Conservation (phyloP, 2,329 filamentous ascomycete genomes). For the Arthrobotrys megalospora region DNA sequence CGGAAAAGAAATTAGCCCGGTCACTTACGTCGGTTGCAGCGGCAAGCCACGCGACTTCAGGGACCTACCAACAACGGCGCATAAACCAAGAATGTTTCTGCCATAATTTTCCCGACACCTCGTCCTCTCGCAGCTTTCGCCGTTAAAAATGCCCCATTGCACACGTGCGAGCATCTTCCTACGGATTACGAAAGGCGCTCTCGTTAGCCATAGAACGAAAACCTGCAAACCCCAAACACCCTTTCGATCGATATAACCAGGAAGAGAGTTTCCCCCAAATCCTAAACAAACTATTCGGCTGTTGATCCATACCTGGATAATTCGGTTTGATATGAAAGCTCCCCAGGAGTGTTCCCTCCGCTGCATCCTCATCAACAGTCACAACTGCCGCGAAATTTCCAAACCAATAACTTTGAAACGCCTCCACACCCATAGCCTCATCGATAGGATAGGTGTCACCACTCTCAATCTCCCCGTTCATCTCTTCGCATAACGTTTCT, state of each 20-base stretch:
- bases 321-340: constrained; percentile 57
- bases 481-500: constrained; percentile 73
- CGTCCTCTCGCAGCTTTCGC: constrained; percentile 81
- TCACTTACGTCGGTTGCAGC: background rate
- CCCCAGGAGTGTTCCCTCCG: constrained; percentile 76
- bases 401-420: constrained; percentile 80
- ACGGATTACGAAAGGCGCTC: background rate
- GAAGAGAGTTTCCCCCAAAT: background rate
- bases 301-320: constrained; percentile 50
- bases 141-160: constrained; percentile 84
- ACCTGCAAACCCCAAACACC: background rate
- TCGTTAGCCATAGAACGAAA: background rate
- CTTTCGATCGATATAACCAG: too few species aligned
- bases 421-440: constrained; percentile 74
- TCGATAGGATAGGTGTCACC: constrained; percentile 81
- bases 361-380: constrained; percentile 74
- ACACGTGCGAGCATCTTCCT: constrained; percentile 78
- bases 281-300: too few species aligned
- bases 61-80: constrained; percentile 74
- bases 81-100: constrained; percentile 83
- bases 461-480: constrained; percentile 79
- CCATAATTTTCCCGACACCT: constrained; percentile 82
- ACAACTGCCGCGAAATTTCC: constrained; percentile 81
- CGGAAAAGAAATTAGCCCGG: background rate
- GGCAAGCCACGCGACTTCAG: background rate